Base-by-base conservation (phyloP, 805 yeast species). In the Novakomyces olei region DNA sequence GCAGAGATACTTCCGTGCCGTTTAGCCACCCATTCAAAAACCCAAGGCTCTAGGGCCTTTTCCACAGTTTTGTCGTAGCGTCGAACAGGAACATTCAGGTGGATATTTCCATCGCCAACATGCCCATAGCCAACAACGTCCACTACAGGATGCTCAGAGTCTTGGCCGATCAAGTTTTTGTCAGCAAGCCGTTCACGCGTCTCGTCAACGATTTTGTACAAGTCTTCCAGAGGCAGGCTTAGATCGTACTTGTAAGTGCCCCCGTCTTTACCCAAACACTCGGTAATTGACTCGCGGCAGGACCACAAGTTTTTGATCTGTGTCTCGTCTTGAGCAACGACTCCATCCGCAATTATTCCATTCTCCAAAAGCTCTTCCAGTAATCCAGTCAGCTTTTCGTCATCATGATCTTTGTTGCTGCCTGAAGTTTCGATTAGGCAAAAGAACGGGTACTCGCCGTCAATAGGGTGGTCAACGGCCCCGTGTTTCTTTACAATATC, bases 221-320 rank as follows among this genome's bases (percentile, higher is more conserved):
- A 61, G 34, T 71, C 78, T 15, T 65, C 60, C 41, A 88, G 62
- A 23, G 96, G 96, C 37, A 88, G 58, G 3, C 95, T 81, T 25
- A 88, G 94, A 45, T 88, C 98, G 49, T 88, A 88, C 57, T 88
- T 88, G 61, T 85, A 88, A 33, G 85, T 95, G 44, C 96, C 98
- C 33, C 98, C 96, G 24, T 63, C 70, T 38, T 67, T 63, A 32
- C 77, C 74, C 5, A 78, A 64, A 5, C 93, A 83, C 57, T 88
- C 98, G 26, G 94, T 80, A 40, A 85, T 69, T 39, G 74, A 65
- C 55, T 88, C 98, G 57, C 98, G 72, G 96, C 96, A 88, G 22
- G 71, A 59, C 98, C 98, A 88, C 44, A 88, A 63, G 35, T 69
- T 70, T 38, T 61, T 62, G 37, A 78, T 55, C 54, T 88, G 96